Percentiles rank a stretch among this genome's conserved stretches.
These are phyloP conservation scores for Medicago lupulina DNA, from an alignment of 306 rosid species.

Conservation along the genomic window DNA sequence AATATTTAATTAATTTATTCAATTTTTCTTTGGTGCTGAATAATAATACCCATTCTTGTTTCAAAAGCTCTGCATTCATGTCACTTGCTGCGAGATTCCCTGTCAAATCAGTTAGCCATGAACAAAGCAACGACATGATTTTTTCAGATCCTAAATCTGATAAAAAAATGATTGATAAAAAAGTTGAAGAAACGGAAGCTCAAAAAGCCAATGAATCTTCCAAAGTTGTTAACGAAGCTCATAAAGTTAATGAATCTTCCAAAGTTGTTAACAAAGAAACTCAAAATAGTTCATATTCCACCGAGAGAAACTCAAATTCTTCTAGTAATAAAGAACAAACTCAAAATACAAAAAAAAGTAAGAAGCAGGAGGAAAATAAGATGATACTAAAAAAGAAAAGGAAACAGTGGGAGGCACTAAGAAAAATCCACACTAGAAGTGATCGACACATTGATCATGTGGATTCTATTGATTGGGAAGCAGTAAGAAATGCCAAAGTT, in stretches of 20 bases:
- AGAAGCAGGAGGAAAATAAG: conserved; percentile 28
- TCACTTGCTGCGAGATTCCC: too few relatives aligned
- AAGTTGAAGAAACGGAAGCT: neutral
- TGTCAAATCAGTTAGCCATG: too few relatives aligned
- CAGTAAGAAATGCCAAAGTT: conserved; percentile 52
- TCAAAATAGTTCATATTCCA: neutral
- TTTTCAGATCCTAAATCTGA: too few relatives aligned
- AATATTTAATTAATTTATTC: too few relatives aligned
- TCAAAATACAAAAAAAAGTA: neutral
- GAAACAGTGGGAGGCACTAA: conserved; percentile 55
- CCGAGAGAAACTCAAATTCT: neutral
- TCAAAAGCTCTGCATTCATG: too few relatives aligned
- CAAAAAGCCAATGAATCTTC: neutral
- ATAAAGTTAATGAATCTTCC: neutral
- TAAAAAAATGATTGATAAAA: too few relatives aligned
- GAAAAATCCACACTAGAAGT: conserved; percentile 22
- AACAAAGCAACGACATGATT: too few relatives aligned
- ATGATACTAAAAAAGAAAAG: conserved; percentile 26
- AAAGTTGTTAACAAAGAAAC: neutral
- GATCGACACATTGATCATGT: conserved; percentile 31
- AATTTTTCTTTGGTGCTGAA: too few relatives aligned
- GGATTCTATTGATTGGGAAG: conserved; percentile 74
- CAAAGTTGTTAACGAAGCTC: neutral
- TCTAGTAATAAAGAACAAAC: neutral
- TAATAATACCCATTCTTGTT: too few relatives aligned